Evolutionary conservation across 805 yeast species (phyloP).

Genomic region (Suhomyces sp.): DNA sequence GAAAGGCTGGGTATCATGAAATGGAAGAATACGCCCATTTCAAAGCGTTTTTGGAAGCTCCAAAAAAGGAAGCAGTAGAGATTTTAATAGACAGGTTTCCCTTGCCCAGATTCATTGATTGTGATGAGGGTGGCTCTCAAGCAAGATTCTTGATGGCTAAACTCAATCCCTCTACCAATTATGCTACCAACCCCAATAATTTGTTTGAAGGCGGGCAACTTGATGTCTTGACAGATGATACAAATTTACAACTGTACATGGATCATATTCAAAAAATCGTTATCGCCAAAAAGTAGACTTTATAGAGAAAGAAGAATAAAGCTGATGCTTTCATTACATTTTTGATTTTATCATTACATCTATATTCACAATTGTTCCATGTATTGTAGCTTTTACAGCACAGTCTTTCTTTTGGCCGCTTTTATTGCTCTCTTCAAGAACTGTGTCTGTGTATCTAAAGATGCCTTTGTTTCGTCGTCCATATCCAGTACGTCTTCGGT

Average conservation of each 20-base stretch:
- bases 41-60: conserved; percentile 57
- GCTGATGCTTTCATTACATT: neutral
- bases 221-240: conserved; percentile 57
- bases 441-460: conserved; percentile 4
- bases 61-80: conserved; percentile 64
- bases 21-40: conserved; percentile 58
- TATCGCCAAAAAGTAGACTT: conserved; percentile 7
- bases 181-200: conserved; percentile 39
- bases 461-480: conserved; percentile 9
- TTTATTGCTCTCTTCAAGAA: conserved; percentile 14
- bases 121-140: conserved; percentile 75
- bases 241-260: conserved; percentile 55
- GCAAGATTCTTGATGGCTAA: conserved; percentile 70
- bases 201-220: conserved; percentile 22
- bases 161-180: conserved; percentile 62
- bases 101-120: conserved; percentile 67
- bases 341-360: neutral
- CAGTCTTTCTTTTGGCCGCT: conserved; percentile 10
- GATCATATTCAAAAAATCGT: conserved; percentile 47
- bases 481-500: conserved; percentile 10
- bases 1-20: conserved; percentile 61
- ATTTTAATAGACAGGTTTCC: conserved; percentile 66
- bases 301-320: neutral
- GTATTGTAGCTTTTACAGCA: too few relatives aligned
- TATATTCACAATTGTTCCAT: neutral